Percentiles rank a stretch among this genome's conserved stretches.
Conservation (phyloP, 139 green algal genomes). For the Chlamydomonas sp. region DNA sequence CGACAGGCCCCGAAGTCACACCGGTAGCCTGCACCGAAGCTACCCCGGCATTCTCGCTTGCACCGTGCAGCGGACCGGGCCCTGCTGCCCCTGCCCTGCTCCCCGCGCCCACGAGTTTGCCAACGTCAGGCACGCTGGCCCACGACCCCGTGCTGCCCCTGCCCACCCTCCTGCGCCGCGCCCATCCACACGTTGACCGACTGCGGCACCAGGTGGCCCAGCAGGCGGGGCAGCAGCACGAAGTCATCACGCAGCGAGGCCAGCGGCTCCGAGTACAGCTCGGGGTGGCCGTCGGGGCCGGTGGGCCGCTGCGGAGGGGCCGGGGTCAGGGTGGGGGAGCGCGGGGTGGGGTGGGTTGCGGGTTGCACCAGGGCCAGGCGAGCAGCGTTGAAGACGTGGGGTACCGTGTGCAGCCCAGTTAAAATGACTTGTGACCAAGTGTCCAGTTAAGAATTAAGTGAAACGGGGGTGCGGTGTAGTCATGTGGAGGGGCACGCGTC, state of each 20-base stretch:
- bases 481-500: no score
- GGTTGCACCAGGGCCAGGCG: background rate
- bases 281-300: conserved; percentile 66
- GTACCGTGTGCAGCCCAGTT: background rate
- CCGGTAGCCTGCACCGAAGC: no score
- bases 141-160: background rate
- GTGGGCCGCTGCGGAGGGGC: conserved; percentile 45
- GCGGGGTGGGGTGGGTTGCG: background rate
- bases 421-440: background rate
- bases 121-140: background rate
- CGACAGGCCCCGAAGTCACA: no score
- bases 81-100: background rate
- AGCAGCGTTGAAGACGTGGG: background rate
- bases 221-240: conserved; percentile 49
- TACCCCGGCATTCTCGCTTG: no score
- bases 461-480: background rate
- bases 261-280: conserved; percentile 67
- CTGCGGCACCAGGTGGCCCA: conserved; percentile 79
- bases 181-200: conserved; percentile 81
- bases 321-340: background rate
- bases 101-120: background rate
- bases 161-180: conserved; percentile 37
- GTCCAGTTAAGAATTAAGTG: background rate
- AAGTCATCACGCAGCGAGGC: background rate
- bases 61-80: no score